Evolutionary conservation across 2,329 filamentous ascomycete species (phyloP).

Genomic region (Hortaea werneckii): DNA sequence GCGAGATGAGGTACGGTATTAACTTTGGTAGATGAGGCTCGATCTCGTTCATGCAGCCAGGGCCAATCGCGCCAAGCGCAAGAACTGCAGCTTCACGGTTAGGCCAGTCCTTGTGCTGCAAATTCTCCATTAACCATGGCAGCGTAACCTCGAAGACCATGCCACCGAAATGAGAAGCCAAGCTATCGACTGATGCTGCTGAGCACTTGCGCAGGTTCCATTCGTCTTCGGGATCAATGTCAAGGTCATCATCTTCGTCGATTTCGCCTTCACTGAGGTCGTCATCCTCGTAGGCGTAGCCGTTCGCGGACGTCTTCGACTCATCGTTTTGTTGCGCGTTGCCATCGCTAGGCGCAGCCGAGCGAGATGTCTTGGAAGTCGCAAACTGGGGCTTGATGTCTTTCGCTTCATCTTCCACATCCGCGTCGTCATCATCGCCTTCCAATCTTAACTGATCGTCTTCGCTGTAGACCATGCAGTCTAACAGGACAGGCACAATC

Average conservation of each 20-base stretch:
- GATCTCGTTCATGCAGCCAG: slow-evolving; percentile 85
- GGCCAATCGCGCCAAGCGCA: slow-evolving; percentile 85
- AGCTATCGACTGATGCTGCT: slow-evolving; percentile 85
- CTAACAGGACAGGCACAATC: slow-evolving; percentile 81
- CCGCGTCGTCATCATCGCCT: slow-evolving; percentile 69
- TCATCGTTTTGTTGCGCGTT: slow-evolving; percentile 46
- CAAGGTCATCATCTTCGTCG: slow-evolving; percentile 60
- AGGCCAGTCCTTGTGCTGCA: slow-evolving; percentile 82
- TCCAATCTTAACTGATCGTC: slow-evolving; percentile 84
- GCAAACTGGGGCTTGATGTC: slow-evolving; percentile 92
- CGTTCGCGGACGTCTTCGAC: slow-evolving; percentile 31
- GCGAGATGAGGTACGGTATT: slow-evolving; percentile 77
- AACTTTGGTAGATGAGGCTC: slow-evolving; percentile 83
- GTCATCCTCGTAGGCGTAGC: slow-evolving; percentile 41
- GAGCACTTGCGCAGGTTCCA: slow-evolving; percentile 98
- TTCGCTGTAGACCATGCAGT: slow-evolving; percentile 93
- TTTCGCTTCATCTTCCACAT: slow-evolving; percentile 78
- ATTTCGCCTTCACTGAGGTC: slow-evolving; percentile 84
- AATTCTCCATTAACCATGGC: slow-evolving; percentile 81
- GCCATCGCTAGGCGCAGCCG: slow-evolving; percentile 43
- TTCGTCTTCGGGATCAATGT: slow-evolving; percentile 70
- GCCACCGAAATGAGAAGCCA: slow-evolving; percentile 79
- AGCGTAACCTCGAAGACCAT: slow-evolving; percentile 85
- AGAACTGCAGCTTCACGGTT: slow-evolving; percentile 89
- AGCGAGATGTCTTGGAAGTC: slow-evolving; percentile 45